These are phyloP conservation scores for Trichoderma asperellum DNA, from an alignment of 2,329 filamentous ascomycete genomes.

Conservation along the genomic window DNA sequence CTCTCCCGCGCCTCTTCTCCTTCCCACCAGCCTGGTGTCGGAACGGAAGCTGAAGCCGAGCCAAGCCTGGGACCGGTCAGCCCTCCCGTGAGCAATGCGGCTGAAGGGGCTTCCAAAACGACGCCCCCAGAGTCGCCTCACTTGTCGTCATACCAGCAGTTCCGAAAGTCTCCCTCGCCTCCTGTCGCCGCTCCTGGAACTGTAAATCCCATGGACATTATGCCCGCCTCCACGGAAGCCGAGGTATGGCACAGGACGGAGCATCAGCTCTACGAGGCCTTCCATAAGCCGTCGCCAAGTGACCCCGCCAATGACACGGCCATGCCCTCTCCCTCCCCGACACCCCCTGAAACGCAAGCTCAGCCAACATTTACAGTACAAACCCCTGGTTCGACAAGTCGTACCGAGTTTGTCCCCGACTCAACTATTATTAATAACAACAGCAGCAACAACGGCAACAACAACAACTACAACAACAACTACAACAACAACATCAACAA, in stretches of 20 bases:
- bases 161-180: conserved; percentile 38
- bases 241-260: conserved; percentile 46
- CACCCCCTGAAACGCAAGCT: conserved; percentile 27
- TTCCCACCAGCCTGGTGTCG: conserved; percentile 27
- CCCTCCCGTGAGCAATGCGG: conserved; percentile 10
- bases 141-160: conserved; percentile 32
- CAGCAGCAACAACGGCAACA: neutral
- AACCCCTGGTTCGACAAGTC: conserved; percentile 35
- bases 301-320: conserved; percentile 23
- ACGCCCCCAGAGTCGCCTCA: conserved; percentile 37
- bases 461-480: neutral
- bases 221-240: conserved; percentile 48
- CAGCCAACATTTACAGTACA: conserved; percentile 37
- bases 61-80: conserved; percentile 19
- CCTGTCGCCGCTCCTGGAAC: conserved; percentile 49
- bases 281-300: conserved; percentile 36
- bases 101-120: conserved; percentile 33
- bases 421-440: neutral
- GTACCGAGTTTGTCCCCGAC: conserved; percentile 30
- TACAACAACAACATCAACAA: neutral
- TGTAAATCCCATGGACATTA: conserved; percentile 59
- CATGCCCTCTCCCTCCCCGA: conserved; percentile 35
- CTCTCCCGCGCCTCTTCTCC: conserved; percentile 21
- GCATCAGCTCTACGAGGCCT: conserved; percentile 41
- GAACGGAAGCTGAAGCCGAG: conserved; percentile 7